Conservation (phyloP, 2,329 filamentous ascomycete genomes). For the Elsinoe necatrix region DNA sequence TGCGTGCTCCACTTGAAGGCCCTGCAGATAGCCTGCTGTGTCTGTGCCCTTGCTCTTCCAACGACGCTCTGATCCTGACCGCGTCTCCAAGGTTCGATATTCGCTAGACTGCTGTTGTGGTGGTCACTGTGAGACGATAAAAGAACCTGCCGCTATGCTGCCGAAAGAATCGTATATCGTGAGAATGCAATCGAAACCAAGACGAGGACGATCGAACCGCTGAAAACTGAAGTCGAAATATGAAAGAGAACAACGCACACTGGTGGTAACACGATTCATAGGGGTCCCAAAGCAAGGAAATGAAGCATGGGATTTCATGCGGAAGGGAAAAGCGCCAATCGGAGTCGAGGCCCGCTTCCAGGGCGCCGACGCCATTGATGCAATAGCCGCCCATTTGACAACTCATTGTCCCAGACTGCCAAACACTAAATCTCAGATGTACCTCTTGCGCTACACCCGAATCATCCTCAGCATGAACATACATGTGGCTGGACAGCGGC, state of each 20-base stretch:
- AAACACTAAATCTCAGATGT: background rate
- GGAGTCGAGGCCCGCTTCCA: background rate
- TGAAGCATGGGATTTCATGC: slow-evolving; percentile 5
- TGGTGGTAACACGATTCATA: background rate
- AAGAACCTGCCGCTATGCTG: slow-evolving; percentile 7
- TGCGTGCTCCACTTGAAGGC: background rate
- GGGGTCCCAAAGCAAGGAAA: background rate
- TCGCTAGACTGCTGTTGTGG: background rate
- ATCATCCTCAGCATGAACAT: too few relatives aligned
- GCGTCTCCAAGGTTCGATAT: background rate
- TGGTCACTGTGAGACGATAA: background rate
- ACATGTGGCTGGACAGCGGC: too few relatives aligned
- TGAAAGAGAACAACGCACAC: background rate
- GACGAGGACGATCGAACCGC: background rate
- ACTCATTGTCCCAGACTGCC: background rate
- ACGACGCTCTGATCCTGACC: background rate
- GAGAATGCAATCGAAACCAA: background rate
- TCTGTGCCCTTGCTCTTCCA: background rate
- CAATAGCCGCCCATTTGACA: background rate
- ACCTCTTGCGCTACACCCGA: too few relatives aligned
- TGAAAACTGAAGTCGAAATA: background rate
- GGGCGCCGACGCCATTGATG: slow-evolving; percentile 5
- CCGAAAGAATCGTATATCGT: slow-evolving; percentile 1
- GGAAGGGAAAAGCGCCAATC: background rate
- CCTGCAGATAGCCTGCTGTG: background rate